Percentiles rank a stretch among this genome's conserved stretches.
Conservation (phyloP, 2,329 filamentous ascomycete genomes). For the Amphichorda felina region DNA sequence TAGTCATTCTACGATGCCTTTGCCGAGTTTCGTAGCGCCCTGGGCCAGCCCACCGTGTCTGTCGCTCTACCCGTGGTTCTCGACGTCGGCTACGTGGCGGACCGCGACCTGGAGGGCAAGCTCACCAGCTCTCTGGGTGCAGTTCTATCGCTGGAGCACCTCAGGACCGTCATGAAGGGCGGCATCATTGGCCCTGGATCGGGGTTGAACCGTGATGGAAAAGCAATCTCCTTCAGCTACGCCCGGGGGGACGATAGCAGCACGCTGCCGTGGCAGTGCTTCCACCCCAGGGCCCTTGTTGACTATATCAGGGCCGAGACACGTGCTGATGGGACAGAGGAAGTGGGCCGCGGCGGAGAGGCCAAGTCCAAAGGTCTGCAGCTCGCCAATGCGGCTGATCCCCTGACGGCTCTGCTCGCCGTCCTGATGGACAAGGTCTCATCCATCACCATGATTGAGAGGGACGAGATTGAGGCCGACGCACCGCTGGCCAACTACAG, state of each 20-base stretch:
- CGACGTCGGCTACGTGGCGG: constrained; percentile 37
- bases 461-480: not conserved
- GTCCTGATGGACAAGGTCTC: not conserved
- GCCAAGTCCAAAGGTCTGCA: not conserved
- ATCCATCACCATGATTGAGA: constrained; percentile 5
- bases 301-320: not conserved
- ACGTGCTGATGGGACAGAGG: constrained; percentile 38
- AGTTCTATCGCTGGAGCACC: constrained; percentile 40
- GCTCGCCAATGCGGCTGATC: constrained; percentile 12
- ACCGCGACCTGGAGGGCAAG: constrained; percentile 28
- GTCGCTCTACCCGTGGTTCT: constrained; percentile 41
- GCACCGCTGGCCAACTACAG: constrained; percentile 26
- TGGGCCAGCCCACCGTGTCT: constrained; percentile 29
- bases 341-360: constrained; percentile 19
- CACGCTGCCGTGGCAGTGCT: constrained; percentile 6
- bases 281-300: constrained; percentile 1
- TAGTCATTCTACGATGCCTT: constrained; percentile 24
- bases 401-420: constrained; percentile 27
- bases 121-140: constrained; percentile 27
- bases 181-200: constrained; percentile 30
- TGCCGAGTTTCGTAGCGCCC: constrained; percentile 20
- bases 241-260: constrained; percentile 25
- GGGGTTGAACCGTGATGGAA: constrained; percentile 22
- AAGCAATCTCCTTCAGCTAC: constrained; percentile 26
- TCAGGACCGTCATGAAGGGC: constrained; percentile 38